Conservation (phyloP, 208 protist genomes). For the Leishmania major region DNA sequence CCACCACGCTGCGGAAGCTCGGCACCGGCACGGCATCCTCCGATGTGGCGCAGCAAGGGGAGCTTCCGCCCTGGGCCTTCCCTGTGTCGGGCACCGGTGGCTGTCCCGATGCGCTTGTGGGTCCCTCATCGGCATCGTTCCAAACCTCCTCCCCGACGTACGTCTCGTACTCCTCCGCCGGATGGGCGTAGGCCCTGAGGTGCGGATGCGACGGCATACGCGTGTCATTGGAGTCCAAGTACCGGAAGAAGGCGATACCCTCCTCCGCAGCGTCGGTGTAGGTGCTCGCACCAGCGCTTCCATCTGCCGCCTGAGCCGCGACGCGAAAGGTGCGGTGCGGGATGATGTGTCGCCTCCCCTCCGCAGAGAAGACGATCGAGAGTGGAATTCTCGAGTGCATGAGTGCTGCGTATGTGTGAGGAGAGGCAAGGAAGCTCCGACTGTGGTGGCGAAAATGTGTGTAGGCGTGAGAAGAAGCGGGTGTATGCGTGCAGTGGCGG, state of each 20-base stretch:
- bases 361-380: slow-evolving; percentile 41
- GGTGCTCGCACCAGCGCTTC: neutral
- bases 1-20: slow-evolving; percentile 57
- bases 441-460: neutral
- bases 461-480: slow-evolving; percentile 5
- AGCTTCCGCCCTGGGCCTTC: neutral
- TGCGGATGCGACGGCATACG: slow-evolving; percentile 60
- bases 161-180: slow-evolving; percentile 73
- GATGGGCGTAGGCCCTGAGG: slow-evolving; percentile 33
- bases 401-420: neutral
- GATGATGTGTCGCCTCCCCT: slow-evolving; percentile 43
- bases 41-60: neutral
- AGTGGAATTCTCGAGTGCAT: slow-evolving; percentile 75
- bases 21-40: slow-evolving; percentile 10
- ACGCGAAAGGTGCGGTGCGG: slow-evolving; percentile 60
- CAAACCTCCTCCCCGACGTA: slow-evolving; percentile 86
- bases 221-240: slow-evolving; percentile 82
- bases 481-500: neutral
- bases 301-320: neutral
- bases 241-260: slow-evolving; percentile 53
- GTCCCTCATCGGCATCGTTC: slow-evolving; percentile 7
- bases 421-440: slow-evolving; percentile 13
- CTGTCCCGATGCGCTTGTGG: neutral
- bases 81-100: neutral
- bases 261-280: slow-evolving; percentile 12